Conservation (phyloP, 2,329 filamentous ascomycete genomes). For the Orbilia blumenaviensis region DNA sequence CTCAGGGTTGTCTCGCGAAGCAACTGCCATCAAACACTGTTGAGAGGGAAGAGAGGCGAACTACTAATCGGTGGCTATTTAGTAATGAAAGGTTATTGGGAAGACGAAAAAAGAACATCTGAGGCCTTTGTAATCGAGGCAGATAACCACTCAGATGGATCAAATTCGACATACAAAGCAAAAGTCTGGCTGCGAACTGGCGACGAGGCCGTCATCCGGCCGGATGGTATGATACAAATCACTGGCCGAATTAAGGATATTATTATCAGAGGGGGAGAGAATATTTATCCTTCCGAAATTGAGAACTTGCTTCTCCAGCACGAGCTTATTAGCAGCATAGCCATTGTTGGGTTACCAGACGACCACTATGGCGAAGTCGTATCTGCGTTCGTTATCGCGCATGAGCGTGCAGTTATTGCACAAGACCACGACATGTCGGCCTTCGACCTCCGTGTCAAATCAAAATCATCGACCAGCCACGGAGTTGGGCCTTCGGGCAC, state of each 20-base stretch:
- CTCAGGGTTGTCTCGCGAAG: slow-evolving; percentile 79
- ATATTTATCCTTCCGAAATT: slow-evolving; percentile 81
- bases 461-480: no score
- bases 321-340: slow-evolving; percentile 75
- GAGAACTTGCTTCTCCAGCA: slow-evolving; percentile 86
- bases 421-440: background rate
- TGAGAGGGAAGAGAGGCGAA: slow-evolving; percentile 77
- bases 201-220: slow-evolving; percentile 89
- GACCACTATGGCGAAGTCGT: slow-evolving; percentile 85
- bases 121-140: slow-evolving; percentile 72
- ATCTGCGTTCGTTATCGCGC: slow-evolving; percentile 74
- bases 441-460: background rate
- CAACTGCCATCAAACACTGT: slow-evolving; percentile 70
- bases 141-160: slow-evolving; percentile 66
- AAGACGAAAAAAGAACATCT: slow-evolving; percentile 73
- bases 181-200: slow-evolving; percentile 69
- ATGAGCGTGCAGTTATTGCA: background rate
- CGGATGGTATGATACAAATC: slow-evolving; percentile 72
- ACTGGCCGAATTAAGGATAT: slow-evolving; percentile 90
- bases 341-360: slow-evolving; percentile 84
- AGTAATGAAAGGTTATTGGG: slow-evolving; percentile 80
- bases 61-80: slow-evolving; percentile 83
- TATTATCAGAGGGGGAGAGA: slow-evolving; percentile 93
- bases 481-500: slow-evolving; percentile 42
- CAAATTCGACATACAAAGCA: slow-evolving; percentile 59